These are phyloP conservation scores for Pestalotiopsis sp. DNA, from an alignment of 2,329 filamentous ascomycete genomes.

Conservation along the genomic window DNA sequence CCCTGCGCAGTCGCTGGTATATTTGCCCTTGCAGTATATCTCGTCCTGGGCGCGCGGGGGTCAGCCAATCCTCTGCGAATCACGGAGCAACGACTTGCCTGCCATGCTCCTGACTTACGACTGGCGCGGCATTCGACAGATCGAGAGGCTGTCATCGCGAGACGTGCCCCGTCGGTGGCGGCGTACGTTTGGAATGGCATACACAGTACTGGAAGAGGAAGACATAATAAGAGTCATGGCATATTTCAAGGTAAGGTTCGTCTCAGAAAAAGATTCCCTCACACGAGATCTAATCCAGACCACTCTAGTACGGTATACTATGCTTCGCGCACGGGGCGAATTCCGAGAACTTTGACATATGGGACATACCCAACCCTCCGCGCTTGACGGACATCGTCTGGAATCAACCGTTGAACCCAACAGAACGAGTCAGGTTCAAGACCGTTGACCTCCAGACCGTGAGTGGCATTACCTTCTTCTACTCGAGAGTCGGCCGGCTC, in stretches of 20 bases:
- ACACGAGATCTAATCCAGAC: not conserved
- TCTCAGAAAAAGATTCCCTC: not conserved
- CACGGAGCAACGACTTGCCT: not conserved
- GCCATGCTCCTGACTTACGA: slow-evolving; percentile 8
- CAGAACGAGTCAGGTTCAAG: not conserved
- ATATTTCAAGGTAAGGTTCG: slow-evolving; percentile 1
- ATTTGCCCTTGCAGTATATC: not conserved
- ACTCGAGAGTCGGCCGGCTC: no score
- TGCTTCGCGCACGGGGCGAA: not conserved
- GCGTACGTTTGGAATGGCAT: not conserved
- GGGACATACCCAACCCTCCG: slow-evolving; percentile 6
- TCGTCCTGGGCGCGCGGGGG: not conserved
- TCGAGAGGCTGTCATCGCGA: not conserved
- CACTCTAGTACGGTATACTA: slow-evolving; percentile 1
- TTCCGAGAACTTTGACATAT: slow-evolving; percentile 3
- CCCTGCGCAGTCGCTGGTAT: not conserved
- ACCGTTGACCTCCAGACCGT: not conserved
- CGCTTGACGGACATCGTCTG: not conserved
- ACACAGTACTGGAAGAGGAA: not conserved
- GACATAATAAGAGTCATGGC: not conserved
- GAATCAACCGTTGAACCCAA: not conserved
- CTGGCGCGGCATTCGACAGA: not conserved
- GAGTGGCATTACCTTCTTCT: no score
- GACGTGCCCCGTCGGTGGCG: not conserved
- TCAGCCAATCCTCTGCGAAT: not conserved